Percentiles rank a stretch among this genome's conserved stretches.
phyloP scores from a whole-genome alignment of 1,284 basidiomycete genomes.

The Pseudozyma hubeiensis region DNA sequence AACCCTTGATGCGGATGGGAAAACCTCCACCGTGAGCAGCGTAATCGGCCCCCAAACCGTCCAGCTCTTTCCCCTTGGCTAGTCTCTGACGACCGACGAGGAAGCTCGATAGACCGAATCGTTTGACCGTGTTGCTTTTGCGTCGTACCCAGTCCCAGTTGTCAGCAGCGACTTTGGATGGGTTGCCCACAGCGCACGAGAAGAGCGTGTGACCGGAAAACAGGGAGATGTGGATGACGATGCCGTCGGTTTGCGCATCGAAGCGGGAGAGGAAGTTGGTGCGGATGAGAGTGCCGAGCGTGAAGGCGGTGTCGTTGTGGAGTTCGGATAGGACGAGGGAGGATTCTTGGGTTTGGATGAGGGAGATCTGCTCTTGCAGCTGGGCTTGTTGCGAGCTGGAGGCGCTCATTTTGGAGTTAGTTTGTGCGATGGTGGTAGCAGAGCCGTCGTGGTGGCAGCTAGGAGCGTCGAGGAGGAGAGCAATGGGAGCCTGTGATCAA shows the following conservation, averaged over 20 bases:
- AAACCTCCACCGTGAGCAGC: constrained; percentile 57
- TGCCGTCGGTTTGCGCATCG: constrained; percentile 26
- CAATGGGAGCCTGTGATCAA: too few species aligned
- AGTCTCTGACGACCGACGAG: constrained; percentile 43
- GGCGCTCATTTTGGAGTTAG: constrained; percentile 9
- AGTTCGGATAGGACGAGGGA: constrained; percentile 22
- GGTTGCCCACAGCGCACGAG: constrained; percentile 39
- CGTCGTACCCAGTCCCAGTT: constrained; percentile 55
- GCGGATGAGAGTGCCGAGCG: constrained; percentile 43
- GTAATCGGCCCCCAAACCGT: constrained; percentile 48
- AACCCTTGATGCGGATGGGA: constrained; percentile 33
- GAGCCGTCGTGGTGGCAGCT: neutral
- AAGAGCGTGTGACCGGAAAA: constrained; percentile 51
- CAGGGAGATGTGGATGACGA: constrained; percentile 49
- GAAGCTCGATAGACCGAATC: constrained; percentile 36
- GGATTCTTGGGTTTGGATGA: constrained; percentile 32
- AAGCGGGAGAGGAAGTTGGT: constrained; percentile 18
- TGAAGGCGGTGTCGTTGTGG: constrained; percentile 37
- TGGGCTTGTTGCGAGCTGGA: neutral
- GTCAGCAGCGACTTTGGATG: constrained; percentile 30
- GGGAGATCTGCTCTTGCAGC: constrained; percentile 12
- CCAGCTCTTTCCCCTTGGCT: constrained; percentile 37
- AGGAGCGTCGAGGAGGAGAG: neutral
- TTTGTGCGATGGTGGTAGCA: neutral
- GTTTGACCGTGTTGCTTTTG: constrained; percentile 49